These are phyloP conservation scores for Aureobasidium leucospermi DNA, from an alignment of 2,329 filamentous ascomycete species.

Conservation along the genomic window DNA sequence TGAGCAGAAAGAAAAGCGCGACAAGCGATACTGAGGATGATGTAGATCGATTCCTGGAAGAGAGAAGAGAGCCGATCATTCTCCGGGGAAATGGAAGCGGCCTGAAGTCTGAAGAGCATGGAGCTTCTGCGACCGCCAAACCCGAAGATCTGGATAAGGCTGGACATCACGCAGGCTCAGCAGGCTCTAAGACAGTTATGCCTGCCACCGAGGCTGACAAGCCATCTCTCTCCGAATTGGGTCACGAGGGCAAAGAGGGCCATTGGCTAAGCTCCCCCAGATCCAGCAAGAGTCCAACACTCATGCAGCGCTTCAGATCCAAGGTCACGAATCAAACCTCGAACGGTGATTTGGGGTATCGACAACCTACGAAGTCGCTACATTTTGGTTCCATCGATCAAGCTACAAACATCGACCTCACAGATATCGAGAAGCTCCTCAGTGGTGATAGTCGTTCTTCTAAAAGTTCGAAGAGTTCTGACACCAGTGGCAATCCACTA, in stretches of 20 bases:
- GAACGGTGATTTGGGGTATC: not conserved
- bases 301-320: not conserved
- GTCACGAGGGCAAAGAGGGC: conserved; percentile 30
- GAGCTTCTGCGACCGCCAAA: not conserved
- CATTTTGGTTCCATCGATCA: conserved; percentile 2
- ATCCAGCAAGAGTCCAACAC: not conserved
- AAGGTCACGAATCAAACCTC: not conserved
- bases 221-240: conserved; percentile 17
- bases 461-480: not conserved
- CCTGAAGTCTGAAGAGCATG: conserved; percentile 24
- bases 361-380: not conserved
- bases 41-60: conserved; percentile 32
- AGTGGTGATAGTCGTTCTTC: not conserved
- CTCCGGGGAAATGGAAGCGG: conserved; percentile 33
- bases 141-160: not conserved
- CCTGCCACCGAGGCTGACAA: not conserved
- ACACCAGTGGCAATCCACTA: not conserved
- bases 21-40: conserved; percentile 38
- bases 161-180: not conserved
- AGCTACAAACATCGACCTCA: not conserved
- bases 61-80: conserved; percentile 38
- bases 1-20: conserved; percentile 37
- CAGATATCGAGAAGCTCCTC: not conserved
- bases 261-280: conserved; percentile 26
- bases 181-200: not conserved